A percentile compares a stretch with the other conserved stretches of the same genome.
These are phyloP conservation scores for Mycena rebaudengoi DNA, from an alignment of 768 basidiomycete species.

Conservation along the genomic window DNA sequence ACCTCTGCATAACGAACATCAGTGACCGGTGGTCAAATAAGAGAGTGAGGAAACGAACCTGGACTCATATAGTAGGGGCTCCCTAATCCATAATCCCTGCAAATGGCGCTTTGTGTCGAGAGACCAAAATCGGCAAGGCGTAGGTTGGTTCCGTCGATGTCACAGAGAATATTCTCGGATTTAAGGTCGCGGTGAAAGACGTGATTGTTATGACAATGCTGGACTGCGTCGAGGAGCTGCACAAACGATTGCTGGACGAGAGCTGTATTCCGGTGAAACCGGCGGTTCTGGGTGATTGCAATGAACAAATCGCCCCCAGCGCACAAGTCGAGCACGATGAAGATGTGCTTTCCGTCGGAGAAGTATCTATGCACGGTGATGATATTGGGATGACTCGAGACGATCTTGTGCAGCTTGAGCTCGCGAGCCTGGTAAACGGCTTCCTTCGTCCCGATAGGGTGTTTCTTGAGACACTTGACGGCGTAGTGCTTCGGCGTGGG, in stretches of 20 bases:
- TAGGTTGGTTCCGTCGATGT: slow-evolving; percentile 57
- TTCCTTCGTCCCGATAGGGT: slow-evolving; percentile 61
- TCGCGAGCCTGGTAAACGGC: slow-evolving; percentile 74
- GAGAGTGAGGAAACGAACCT: slow-evolving; percentile 48
- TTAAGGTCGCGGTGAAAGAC: slow-evolving; percentile 91
- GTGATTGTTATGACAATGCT: slow-evolving; percentile 72
- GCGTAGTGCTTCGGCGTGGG: slow-evolving; percentile 59
- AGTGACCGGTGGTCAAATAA: slow-evolving; percentile 24
- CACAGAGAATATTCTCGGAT: slow-evolving; percentile 82
- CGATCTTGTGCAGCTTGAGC: slow-evolving; percentile 60
- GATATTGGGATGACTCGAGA: slow-evolving; percentile 64
- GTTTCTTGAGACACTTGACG: slow-evolving; percentile 78
- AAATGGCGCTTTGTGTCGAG: slow-evolving; percentile 55
- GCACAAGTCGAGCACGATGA: slow-evolving; percentile 70
- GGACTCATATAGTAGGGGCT: slow-evolving; percentile 76
- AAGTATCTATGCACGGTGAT: slow-evolving; percentile 73
- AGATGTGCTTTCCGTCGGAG: slow-evolving; percentile 67
- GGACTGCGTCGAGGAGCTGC: slow-evolving; percentile 83
- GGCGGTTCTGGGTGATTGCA: slow-evolving; percentile 65
- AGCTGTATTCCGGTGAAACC: slow-evolving; percentile 64
- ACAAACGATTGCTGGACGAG: slow-evolving; percentile 75
- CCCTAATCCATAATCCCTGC: slow-evolving; percentile 64
- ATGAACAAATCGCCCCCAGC: slow-evolving; percentile 73
- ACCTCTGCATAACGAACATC: slow-evolving; percentile 54
- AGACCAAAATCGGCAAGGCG: slow-evolving; percentile 85